Base-by-base conservation (phyloP, 768 basidiomycete genomes). In the Phlebiopsis gigantea region DNA sequence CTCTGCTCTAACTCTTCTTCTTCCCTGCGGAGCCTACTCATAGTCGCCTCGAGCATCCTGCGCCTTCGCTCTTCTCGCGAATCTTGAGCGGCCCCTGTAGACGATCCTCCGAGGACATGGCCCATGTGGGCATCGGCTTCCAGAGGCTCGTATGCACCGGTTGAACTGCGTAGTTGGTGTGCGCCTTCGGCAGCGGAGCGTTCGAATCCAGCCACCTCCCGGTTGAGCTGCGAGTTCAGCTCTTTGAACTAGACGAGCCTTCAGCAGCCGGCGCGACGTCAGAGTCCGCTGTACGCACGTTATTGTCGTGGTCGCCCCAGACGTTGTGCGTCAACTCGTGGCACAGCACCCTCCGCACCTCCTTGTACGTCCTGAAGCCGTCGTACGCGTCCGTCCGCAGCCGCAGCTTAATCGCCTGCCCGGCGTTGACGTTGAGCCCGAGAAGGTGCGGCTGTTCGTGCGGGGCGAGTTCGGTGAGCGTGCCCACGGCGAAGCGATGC, bases 251-350 rank as follows among this genome's bases (percentile, higher is more conserved):
- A 15, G 12, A 46, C 34, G 6, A 28, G 28, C 30, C 45, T 30
- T 55, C 14, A 54, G 28, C 15, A n/a, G 14, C 14, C 14, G 7
- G 31, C 14, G 7, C 31, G 14, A 39, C 8, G 17, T 39, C 12
- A 34, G 34, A 4, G 8, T 39, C 8, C 26, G 30, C 7, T 5
- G 26, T 25, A 74, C 85, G 65, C 59, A 88, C 89, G 59, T 88
- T 81, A 50, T 89, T 77, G 63, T 87, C 84, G 62, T 91, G 88
- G 59, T 84, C 81, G 3, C 80, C 73, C 80, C 83, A 87, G 0
- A 87, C 78, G 62, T 89, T 90, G 67, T 91, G 88, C 21, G 88
- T 73, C 34, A 90, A 71, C 65, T 90, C 89, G 66, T 92, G 89
- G 62, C 87, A 90, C 2, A 90, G 73, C 39, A 89, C 86, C 15